Conservation (phyloP, 2,329 filamentous ascomycete genomes). For the Penicillium crustosum region DNA sequence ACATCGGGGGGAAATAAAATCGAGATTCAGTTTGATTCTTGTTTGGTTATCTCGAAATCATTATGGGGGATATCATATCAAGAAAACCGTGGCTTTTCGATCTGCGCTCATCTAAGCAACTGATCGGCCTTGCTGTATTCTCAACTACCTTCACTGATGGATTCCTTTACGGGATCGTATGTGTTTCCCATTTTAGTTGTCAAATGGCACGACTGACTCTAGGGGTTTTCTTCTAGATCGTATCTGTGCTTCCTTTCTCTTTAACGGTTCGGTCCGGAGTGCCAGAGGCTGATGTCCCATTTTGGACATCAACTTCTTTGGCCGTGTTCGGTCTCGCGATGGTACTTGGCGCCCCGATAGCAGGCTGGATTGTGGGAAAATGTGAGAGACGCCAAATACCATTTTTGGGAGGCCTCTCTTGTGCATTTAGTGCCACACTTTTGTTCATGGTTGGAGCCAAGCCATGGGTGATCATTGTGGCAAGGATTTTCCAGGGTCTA, state of each 20-base stretch:
- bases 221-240: neutral
- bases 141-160: slow-evolving; percentile 9
- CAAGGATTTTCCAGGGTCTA: slow-evolving; percentile 8
- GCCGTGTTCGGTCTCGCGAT: slow-evolving; percentile 6
- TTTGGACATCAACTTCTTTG: slow-evolving; percentile 6
- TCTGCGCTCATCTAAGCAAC: slow-evolving; percentile 8
- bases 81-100: slow-evolving; percentile 3
- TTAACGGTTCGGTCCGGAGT: slow-evolving; percentile 1
- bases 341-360: slow-evolving; percentile 3
- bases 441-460: slow-evolving; percentile 1
- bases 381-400: slow-evolving; percentile 4
- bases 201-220: neutral
- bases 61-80: neutral
- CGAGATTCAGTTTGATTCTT: too few species aligned
- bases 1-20: neutral
- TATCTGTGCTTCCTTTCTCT: slow-evolving; percentile 8
- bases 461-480: slow-evolving; percentile 8
- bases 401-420: slow-evolving; percentile 4
- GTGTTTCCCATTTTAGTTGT: neutral
- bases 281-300: slow-evolving; percentile 5
- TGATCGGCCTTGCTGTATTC: slow-evolving; percentile 4
- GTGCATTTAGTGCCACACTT: slow-evolving; percentile 1
- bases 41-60: neutral
- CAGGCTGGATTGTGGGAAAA: slow-evolving; percentile 3
- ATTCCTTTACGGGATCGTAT: slow-evolving; percentile 10